Conservation (phyloP, 2,329 filamentous ascomycete genomes). For the Fusarium sacchari region DNA sequence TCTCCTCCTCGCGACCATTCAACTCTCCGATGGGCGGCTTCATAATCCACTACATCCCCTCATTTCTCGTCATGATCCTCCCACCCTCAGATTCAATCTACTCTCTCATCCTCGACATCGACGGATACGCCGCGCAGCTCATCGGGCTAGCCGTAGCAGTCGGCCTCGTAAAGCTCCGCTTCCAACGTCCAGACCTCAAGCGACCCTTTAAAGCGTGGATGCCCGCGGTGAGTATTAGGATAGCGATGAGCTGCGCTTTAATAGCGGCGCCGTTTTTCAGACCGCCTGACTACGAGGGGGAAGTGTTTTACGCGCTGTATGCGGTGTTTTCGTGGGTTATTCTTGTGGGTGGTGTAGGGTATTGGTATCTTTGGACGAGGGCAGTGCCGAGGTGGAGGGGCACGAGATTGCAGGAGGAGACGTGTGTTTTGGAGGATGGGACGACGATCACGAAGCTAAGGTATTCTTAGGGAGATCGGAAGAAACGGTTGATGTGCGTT, state of each 20-base stretch:
- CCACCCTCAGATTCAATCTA: constrained; percentile 74
- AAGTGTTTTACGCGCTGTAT: constrained; percentile 64
- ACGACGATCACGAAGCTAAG: constrained; percentile 70
- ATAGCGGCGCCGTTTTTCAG: constrained; percentile 72
- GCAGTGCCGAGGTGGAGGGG: constrained; percentile 65
- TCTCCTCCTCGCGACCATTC: constrained; percentile 74
- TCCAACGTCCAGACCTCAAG: constrained; percentile 66
- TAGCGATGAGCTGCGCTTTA: constrained; percentile 63
- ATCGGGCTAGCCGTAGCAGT: constrained; percentile 65
- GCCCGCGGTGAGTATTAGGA: constrained; percentile 65
- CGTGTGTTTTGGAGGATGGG: constrained; percentile 70
- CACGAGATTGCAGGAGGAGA: constrained; percentile 71
- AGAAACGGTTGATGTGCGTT: not conserved
- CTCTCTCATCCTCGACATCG: constrained; percentile 77
- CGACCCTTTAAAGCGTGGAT: constrained; percentile 74
- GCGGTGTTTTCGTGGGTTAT: constrained; percentile 62
- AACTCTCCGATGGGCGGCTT: constrained; percentile 74
- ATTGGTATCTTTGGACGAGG: constrained; percentile 76
- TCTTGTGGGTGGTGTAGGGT: constrained; percentile 65
- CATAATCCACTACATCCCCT: constrained; percentile 75
- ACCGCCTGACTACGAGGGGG: constrained; percentile 57
- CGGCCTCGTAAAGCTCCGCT: constrained; percentile 70
- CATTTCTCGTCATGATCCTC: constrained; percentile 71
- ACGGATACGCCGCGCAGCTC: constrained; percentile 73
- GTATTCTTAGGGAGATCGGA: constrained; percentile 20